A percentile compares a stretch with the other conserved stretches of the same genome.
phyloP scores from a whole-genome alignment of 805 yeast species.

The Wickerhamiella brachini region DNA sequence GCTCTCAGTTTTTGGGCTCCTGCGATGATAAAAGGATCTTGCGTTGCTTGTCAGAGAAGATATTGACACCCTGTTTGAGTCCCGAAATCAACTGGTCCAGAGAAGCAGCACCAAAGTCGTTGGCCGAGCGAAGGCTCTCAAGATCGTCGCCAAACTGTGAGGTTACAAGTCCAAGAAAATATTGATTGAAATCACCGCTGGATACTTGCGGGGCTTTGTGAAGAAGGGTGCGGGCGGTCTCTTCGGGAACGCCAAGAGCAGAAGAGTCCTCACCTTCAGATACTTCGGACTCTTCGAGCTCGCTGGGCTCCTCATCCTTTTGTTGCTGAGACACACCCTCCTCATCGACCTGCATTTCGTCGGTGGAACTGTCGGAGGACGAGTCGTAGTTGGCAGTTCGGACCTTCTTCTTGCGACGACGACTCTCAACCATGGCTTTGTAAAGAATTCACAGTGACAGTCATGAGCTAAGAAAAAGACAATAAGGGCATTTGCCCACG shows the following conservation, averaged over 20 bases:
- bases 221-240: constrained; percentile 13
- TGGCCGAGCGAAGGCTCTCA: constrained; percentile 29
- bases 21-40: constrained; percentile 6
- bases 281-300: constrained; percentile 4
- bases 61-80: constrained; percentile 26
- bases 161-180: constrained; percentile 33
- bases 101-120: constrained; percentile 28
- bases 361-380: constrained; percentile 12
- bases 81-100: constrained; percentile 24
- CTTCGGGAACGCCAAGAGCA: not conserved
- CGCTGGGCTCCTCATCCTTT: constrained; percentile 4
- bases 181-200: constrained; percentile 19
- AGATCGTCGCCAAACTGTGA: constrained; percentile 35
- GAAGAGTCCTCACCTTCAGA: not conserved
- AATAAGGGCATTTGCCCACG: too few relatives aligned
- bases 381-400: constrained; percentile 12
- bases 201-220: constrained; percentile 13
- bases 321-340: not conserved
- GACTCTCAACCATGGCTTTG: constrained; percentile 7
- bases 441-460: not conserved
- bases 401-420: constrained; percentile 19
- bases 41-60: constrained; percentile 24
- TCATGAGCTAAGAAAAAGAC: not conserved
- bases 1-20: not conserved
- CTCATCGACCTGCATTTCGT: not conserved